phyloP scores from a whole-genome alignment of 305 asterid species.

The Fraxinus floribunda region DNA sequence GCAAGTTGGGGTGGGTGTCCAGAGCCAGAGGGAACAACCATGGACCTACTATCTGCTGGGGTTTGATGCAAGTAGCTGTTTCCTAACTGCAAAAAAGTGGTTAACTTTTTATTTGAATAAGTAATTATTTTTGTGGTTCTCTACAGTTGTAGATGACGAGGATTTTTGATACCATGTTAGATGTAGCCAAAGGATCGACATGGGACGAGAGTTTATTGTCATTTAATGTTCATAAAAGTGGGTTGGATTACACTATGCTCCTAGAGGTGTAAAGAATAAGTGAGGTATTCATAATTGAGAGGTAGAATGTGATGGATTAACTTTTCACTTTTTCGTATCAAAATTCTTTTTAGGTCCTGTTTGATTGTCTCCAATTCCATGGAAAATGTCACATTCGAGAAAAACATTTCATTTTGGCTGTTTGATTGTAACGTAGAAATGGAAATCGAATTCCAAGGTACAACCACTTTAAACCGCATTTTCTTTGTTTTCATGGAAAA shows the following conservation, averaged over 20 bases:
- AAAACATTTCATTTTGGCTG: no score
- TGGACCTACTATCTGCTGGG: constrained; percentile 31
- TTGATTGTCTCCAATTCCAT: no score
- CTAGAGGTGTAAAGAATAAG: neutral
- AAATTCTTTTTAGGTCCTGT: neutral
- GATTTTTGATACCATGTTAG: neutral
- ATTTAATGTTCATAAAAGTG: neutral
- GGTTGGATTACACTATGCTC: neutral
- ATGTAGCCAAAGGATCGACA: neutral
- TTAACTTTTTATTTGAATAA: neutral
- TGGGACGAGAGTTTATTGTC: neutral
- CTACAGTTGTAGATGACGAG: neutral
- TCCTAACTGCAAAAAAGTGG: constrained; percentile 21
- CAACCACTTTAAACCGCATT: no score
- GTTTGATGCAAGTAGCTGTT: constrained; percentile 35
- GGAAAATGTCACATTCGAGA: no score
- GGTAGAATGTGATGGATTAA: neutral
- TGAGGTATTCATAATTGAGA: neutral
- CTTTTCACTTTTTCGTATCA: neutral
- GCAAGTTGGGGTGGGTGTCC: constrained; percentile 27
- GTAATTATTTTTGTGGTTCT: neutral
- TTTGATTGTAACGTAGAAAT: no score
- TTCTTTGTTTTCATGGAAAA: no score
- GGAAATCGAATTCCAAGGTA: no score
- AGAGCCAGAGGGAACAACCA: constrained; percentile 22